These are phyloP conservation scores for Alternaria tenuissima DNA, from an alignment of 2,329 filamentous ascomycete species.

Conservation along the genomic window DNA sequence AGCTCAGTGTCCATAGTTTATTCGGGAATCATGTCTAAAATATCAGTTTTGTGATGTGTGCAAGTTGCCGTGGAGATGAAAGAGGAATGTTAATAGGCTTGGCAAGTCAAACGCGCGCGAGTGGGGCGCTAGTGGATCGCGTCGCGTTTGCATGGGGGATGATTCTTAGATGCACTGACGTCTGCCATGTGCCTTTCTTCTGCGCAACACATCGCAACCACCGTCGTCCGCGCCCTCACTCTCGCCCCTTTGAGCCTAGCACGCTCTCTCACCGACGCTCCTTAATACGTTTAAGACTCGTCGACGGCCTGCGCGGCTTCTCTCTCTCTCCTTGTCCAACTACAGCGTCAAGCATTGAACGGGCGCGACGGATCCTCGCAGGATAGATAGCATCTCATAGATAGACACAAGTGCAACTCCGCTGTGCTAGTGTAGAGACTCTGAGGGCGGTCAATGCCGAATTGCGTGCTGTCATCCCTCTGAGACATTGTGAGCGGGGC, in stretches of 20 bases:
- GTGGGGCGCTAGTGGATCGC: conserved; percentile 33
- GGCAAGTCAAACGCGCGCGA: conserved; percentile 23
- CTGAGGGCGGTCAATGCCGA: conserved; percentile 19
- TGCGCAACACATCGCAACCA: conserved; percentile 14
- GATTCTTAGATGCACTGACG: conserved; percentile 34
- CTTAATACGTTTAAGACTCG: conserved; percentile 1
- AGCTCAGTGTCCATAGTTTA: too few species aligned
- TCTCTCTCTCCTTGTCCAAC: not conserved
- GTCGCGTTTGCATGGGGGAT: conserved; percentile 32
- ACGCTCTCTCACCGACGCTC: conserved; percentile 12
- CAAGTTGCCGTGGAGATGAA: conserved; percentile 16
- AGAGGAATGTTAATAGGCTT: conserved; percentile 33
- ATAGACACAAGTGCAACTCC: conserved; percentile 14
- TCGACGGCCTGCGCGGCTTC: not conserved
- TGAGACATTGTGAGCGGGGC: conserved; percentile 12
- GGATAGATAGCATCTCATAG: conserved; percentile 18
- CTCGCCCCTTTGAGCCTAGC: not conserved
- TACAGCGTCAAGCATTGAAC: not conserved
- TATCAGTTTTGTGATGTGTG: not conserved
- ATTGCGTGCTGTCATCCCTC: conserved; percentile 16
- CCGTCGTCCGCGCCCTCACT: conserved; percentile 6
- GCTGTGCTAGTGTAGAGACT: conserved; percentile 8
- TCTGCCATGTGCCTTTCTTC: conserved; percentile 20
- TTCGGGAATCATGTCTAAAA: not conserved
- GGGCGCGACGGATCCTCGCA: conserved; percentile 6